phyloP scores from a whole-genome alignment of 768 basidiomycete genomes.

The Lactarius hengduanensis region DNA sequence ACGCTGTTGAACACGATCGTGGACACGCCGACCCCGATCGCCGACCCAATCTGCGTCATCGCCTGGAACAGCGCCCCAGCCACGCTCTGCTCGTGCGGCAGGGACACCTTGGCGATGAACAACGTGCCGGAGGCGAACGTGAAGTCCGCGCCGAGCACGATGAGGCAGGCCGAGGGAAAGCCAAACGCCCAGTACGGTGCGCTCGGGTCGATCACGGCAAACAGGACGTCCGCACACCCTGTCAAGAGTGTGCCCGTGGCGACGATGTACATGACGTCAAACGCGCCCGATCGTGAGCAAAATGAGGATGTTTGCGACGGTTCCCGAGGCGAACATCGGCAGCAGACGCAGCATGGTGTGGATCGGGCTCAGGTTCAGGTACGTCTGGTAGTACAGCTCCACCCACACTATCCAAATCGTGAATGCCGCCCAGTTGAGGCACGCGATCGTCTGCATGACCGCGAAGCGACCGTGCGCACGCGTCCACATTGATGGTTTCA shows the following conservation, averaged over 20 bases:
- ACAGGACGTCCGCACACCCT: conserved; percentile 51
- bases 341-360: conserved; percentile 62
- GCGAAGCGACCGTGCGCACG: conserved; percentile 62
- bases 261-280: conserved; percentile 52
- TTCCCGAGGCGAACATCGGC: conserved; percentile 70
- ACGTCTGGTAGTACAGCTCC: conserved; percentile 75
- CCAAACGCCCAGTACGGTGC: conserved; percentile 72
- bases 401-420: conserved; percentile 53
- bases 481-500: conserved; percentile 61
- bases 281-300: conserved; percentile 57
- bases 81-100: conserved; percentile 71
- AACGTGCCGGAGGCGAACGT: conserved; percentile 71
- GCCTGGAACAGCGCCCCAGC: conserved; percentile 78
- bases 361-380: conserved; percentile 51
- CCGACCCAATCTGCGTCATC: conserved; percentile 72
- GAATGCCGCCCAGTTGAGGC: conserved; percentile 62
- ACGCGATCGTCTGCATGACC: conserved; percentile 59
- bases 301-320: conserved; percentile 63
- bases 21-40: conserved; percentile 69
- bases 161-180: conserved; percentile 63
- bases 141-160: conserved; percentile 78
- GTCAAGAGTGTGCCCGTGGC: conserved; percentile 57
- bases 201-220: conserved; percentile 60
- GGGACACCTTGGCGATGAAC: conserved; percentile 66
- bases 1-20: conserved; percentile 69